These are phyloP conservation scores for Candida gigantensis DNA, from an alignment of 1,139 yeast genomes.

Conservation along the genomic window DNA sequence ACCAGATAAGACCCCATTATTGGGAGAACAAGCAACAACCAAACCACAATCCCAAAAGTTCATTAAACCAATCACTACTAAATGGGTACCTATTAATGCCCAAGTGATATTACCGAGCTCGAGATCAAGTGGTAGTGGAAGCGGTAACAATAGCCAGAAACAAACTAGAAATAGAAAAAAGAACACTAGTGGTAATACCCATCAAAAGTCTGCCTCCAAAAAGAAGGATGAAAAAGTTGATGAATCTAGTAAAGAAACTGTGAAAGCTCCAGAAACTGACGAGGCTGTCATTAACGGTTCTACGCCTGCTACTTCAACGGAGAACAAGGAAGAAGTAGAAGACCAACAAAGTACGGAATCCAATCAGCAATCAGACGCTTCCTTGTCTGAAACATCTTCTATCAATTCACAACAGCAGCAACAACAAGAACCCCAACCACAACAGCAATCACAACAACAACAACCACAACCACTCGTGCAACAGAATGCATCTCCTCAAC, in stretches of 20 bases:
- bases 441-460: constrained; percentile 19
- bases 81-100: constrained; percentile 89
- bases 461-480: too few relatives aligned
- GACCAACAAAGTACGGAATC: too few relatives aligned
- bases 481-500: too few relatives aligned
- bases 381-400: not conserved
- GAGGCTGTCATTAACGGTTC: constrained; percentile 1
- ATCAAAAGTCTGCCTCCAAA: constrained; percentile 8
- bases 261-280: not conserved
- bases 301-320: too few relatives aligned
- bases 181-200: constrained; percentile 22
- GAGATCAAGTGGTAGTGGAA: constrained; percentile 16
- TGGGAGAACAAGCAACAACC: constrained; percentile 18
- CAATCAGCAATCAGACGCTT: too few relatives aligned
- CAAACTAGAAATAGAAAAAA: constrained; percentile 37
- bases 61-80: constrained; percentile 64
- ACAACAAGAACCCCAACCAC: constrained; percentile 9
- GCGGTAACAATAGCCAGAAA: constrained; percentile 23
- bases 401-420: not conserved
- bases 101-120: constrained; percentile 57
- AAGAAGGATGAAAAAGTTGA: constrained; percentile 10
- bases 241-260: constrained; percentile 2
- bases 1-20: constrained; percentile 38
- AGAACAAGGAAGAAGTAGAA: too few relatives aligned
- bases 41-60: constrained; percentile 44